Base-by-base conservation (phyloP, 371 early-diverging fungal genomes). In the Apophysomyces trapeziformis region DNA sequence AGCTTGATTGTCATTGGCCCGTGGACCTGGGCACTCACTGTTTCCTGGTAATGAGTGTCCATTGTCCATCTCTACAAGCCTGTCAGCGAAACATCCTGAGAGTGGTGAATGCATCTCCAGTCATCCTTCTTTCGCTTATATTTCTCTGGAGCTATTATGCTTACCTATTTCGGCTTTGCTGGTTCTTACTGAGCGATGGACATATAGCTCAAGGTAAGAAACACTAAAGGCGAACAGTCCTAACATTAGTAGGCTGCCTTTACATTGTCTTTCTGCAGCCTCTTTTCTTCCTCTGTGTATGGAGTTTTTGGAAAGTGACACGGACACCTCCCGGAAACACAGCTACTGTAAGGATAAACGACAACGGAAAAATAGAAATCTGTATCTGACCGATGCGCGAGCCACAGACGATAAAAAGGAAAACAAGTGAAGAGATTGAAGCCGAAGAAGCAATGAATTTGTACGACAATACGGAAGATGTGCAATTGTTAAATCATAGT, bases 301-400 rank as follows among this genome's bases (percentile, higher is more conserved):
- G 82, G 82, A 69, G 73, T 61, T 85, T 76, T 61, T 77, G 71
- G 61, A 70, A 70, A 38, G 73, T 72, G 2, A 74, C 75, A 11
- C 58, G 59, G 6, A 82, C 80, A 4, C 71, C 78, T n/a, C 85
- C 85, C 0, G 82, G 82, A 16, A 76, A 66, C 38, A 73, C 79
- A 8, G 9, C 43, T 7, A 68, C 76, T 16, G 76, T 74, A 76
- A 65, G 47, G 39, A 13, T 26, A 26, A 26, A 1, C 32, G 32
- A 26, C 32, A 36, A 37, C 41, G 1, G 21, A 7, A 32, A 3
- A 38, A 38, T 35, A n/a, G 7, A 16, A 57, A 2, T 64, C 37
- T 50, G 6, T 16, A 66, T 61, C 44, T 32, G 47, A 44, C n/a
- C 46, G 13, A 41, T 16, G 32, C 47, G 8, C 4, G 11, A 50